Conservation (phyloP, 805 yeast genomes). For the Saturnispora halmiae region DNA sequence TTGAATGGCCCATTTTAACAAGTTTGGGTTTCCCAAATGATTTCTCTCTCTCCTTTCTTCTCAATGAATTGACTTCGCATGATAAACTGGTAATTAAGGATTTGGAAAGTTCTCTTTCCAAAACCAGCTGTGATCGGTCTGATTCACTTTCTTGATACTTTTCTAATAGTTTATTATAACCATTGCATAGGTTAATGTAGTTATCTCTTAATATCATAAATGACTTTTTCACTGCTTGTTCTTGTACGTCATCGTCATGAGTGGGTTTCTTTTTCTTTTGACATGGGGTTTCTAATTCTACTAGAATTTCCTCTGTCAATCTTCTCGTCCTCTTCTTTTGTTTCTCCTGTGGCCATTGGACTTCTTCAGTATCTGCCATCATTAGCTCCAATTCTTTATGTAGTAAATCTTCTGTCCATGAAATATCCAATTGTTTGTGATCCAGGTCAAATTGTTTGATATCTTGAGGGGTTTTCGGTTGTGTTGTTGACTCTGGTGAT, state of each 20-base stretch:
- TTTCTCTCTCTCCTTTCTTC: conserved; percentile 15
- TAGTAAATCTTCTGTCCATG: conserved; percentile 5
- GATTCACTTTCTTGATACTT: conserved; percentile 16
- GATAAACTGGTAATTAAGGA: conserved; percentile 19
- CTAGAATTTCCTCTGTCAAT: too few species aligned
- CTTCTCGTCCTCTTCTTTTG: background rate
- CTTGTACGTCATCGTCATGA: too few species aligned
- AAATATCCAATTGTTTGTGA: background rate
- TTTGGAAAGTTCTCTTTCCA: conserved; percentile 23
- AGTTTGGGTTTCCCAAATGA: conserved; percentile 2
- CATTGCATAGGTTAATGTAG: conserved; percentile 6
- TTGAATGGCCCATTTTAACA: background rate
- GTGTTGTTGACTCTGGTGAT: conserved; percentile 4
- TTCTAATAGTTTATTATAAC: conserved; percentile 3
- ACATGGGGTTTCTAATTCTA: too few species aligned
- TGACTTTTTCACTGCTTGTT: background rate
- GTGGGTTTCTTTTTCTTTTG: too few species aligned
- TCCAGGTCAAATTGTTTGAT: background rate
- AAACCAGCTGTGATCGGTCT: conserved; percentile 17
- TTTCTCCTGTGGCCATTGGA: background rate
- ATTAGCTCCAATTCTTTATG: conserved; percentile 2
- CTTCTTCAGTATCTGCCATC: conserved; percentile 7
- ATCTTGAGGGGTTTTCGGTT: conserved; percentile 2
- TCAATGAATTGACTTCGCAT: conserved; percentile 17
- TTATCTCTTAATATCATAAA: conserved; percentile 4